Evolutionary conservation across 176 grass and related monocot species (phyloP).

Genomic region (Hyparrhenia diplandra): DNA sequence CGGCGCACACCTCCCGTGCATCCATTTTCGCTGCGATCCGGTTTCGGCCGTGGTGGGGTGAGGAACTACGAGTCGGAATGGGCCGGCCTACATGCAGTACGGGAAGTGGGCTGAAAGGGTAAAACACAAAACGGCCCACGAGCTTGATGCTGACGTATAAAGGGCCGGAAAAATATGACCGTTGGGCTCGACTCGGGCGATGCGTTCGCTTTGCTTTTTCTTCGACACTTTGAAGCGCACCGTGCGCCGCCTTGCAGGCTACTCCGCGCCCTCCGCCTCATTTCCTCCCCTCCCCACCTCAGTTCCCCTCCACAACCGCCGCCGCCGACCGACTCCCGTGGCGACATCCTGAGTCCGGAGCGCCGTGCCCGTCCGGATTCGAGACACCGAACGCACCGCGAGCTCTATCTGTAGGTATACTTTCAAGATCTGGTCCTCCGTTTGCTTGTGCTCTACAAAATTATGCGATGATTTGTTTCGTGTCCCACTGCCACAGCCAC

Average conservation of each 20-base stretch:
- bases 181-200: conserved; percentile 40
- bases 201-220: neutral
- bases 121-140: neutral
- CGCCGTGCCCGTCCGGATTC: neutral
- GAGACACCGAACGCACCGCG: neutral
- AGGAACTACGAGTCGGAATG: neutral
- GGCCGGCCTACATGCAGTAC: neutral
- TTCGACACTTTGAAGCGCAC: conserved; percentile 20
- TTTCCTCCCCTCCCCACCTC: neutral
- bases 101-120: neutral
- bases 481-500: neutral
- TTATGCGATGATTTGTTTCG: neutral
- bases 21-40: conserved; percentile 30
- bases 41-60: neutral
- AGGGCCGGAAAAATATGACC: conserved; percentile 31
- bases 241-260: too few relatives aligned
- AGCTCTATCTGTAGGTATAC: neutral
- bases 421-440: conserved; percentile 6
- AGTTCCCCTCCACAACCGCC: neutral
- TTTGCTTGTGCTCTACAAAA: neutral
- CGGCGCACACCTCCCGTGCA: neutral
- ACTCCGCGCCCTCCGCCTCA: neutral
- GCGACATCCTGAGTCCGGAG: neutral
- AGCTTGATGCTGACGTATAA: neutral
- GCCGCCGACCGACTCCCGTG: neutral